phyloP scores from a whole-genome alignment of 176 grass and related monocot genomes.

The Puccinellia tenuiflora region DNA sequence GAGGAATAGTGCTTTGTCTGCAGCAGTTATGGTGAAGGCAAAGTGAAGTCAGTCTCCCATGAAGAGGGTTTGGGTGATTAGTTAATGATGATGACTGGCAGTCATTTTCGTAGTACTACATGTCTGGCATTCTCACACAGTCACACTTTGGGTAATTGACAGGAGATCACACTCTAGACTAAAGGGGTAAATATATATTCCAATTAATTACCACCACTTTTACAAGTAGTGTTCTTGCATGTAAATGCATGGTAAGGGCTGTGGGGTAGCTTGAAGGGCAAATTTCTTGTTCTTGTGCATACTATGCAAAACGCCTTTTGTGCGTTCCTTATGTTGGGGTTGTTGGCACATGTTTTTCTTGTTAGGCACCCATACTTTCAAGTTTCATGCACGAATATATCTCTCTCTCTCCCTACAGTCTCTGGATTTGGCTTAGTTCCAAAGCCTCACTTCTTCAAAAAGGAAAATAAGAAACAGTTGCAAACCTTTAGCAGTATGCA shows the following conservation, averaged over 20 bases:
- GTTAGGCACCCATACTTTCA: background rate
- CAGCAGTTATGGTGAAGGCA: constrained; percentile 2
- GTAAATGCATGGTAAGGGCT: background rate
- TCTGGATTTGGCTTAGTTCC: background rate
- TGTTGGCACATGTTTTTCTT: constrained; percentile 42
- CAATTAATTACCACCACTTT: background rate
- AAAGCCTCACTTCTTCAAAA: background rate
- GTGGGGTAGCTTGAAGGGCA: background rate
- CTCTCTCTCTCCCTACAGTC: background rate
- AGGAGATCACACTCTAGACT: constrained; percentile 7
- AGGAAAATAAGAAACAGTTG: background rate
- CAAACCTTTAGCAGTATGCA: background rate
- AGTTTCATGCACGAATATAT: background rate
- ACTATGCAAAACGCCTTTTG: constrained; percentile 6
- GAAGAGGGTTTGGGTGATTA: background rate
- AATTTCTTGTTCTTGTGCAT: background rate
- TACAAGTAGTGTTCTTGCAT: background rate
- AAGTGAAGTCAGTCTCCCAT: constrained; percentile 24
- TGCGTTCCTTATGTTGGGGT: background rate
- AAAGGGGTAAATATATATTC: constrained; percentile 35
- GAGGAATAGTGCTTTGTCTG: background rate
- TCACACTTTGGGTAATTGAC: background rate
- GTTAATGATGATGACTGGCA: constrained; percentile 33
- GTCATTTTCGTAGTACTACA: background rate
- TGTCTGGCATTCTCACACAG: background rate